Evolutionary conservation across 2,329 filamentous ascomycete species (phyloP).

Genomic region (Chaetomium sp.): DNA sequence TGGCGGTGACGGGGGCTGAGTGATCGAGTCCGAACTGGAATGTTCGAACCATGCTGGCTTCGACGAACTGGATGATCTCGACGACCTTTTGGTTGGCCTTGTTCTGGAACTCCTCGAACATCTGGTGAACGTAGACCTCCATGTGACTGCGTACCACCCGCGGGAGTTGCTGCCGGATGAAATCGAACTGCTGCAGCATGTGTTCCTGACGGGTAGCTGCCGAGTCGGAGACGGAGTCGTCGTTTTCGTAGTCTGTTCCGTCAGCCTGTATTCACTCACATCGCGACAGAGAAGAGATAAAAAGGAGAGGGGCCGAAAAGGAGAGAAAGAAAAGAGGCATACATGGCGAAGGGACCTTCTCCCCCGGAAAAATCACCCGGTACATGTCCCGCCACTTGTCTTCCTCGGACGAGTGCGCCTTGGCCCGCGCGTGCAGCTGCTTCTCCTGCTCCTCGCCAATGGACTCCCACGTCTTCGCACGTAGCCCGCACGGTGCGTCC

Average conservation of each 20-base stretch:
- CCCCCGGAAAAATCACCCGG: conserved; percentile 20
- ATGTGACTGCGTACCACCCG: conserved; percentile 29
- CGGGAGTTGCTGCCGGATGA: conserved; percentile 30
- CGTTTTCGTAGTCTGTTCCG: conserved; percentile 28
- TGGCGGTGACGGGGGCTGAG: neutral
- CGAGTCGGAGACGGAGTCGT: conserved; percentile 14
- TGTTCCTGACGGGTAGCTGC: conserved; percentile 13
- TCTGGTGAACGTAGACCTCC: conserved; percentile 23
- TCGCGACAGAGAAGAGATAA: neutral
- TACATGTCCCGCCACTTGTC: conserved; percentile 25
- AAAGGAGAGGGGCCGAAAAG: neutral
- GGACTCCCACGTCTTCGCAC: conserved; percentile 39
- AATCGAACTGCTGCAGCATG: conserved; percentile 20
- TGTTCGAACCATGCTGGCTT: conserved; percentile 21
- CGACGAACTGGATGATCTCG: conserved; percentile 22
- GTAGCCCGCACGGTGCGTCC: conserved; percentile 34
- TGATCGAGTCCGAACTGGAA: conserved; percentile 18
- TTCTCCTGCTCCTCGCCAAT: conserved; percentile 41
- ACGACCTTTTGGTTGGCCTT: conserved; percentile 21
- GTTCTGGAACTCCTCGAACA: conserved; percentile 24
- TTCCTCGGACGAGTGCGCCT: conserved; percentile 14
- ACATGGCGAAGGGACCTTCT: conserved; percentile 21
- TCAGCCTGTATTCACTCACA: neutral
- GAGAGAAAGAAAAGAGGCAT: conserved; percentile 1
- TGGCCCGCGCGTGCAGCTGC: conserved; percentile 19